These are phyloP conservation scores for Myochromella boudieri DNA, from an alignment of 768 basidiomycete genomes.

Conservation along the genomic window DNA sequence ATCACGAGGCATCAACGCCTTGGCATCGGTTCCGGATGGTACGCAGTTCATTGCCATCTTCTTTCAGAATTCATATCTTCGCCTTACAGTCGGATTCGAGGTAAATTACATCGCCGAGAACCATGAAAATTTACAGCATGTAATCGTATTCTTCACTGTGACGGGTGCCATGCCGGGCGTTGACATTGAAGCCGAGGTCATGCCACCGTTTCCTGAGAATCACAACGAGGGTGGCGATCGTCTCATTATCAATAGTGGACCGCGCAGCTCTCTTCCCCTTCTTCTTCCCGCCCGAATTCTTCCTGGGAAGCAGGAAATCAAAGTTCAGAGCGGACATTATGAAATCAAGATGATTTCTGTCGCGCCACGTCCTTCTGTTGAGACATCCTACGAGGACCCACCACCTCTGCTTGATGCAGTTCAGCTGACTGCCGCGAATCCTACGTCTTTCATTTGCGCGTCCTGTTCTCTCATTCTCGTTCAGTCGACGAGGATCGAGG, in stretches of 20 bases:
- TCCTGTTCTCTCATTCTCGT: slow-evolving; percentile 81
- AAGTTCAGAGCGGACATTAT: slow-evolving; percentile 56
- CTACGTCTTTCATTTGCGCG: slow-evolving; percentile 72
- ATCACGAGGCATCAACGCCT: slow-evolving; percentile 16
- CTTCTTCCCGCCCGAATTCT: slow-evolving; percentile 54
- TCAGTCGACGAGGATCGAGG: slow-evolving; percentile 43
- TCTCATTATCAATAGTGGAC: slow-evolving; percentile 61
- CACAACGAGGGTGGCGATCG: slow-evolving; percentile 47
- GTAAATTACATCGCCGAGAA: slow-evolving; percentile 66
- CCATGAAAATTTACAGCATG: slow-evolving; percentile 81
- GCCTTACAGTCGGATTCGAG: slow-evolving; percentile 35
- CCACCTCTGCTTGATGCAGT: slow-evolving; percentile 67
- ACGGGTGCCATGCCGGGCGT: slow-evolving; percentile 46
- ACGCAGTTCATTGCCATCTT: slow-evolving; percentile 1
- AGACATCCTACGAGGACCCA: slow-evolving; percentile 24
- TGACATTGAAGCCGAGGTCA: slow-evolving; percentile 67
- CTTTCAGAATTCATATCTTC: slow-evolving; percentile 1
- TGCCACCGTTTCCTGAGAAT: slow-evolving; percentile 42
- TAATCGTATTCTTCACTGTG: slow-evolving; percentile 72
- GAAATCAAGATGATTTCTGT: slow-evolving; percentile 67
- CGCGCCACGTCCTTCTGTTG: slow-evolving; percentile 21
- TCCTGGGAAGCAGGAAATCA: slow-evolving; percentile 62
- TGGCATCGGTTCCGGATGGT: slow-evolving; percentile 19
- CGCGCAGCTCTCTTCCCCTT: slow-evolving; percentile 56
- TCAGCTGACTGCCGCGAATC: slow-evolving; percentile 53